Conservation (phyloP, 2,329 filamentous ascomycete genomes). For the Sporothrix mexicana region DNA sequence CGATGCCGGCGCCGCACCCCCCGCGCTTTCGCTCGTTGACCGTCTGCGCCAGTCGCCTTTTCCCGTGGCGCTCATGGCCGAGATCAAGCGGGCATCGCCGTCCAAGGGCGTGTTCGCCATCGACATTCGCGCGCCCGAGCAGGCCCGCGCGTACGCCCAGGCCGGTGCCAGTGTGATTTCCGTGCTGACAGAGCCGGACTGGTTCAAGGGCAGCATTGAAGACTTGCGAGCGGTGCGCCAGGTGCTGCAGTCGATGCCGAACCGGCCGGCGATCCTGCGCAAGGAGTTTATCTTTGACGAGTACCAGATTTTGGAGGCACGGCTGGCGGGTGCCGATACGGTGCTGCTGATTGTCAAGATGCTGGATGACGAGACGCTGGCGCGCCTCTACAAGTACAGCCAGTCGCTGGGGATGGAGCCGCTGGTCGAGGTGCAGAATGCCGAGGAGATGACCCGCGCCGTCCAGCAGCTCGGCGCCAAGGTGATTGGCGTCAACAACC, state of each 20-base stretch:
- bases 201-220: slow-evolving; percentile 98
- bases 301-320: slow-evolving; percentile 95
- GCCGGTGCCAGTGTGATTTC: slow-evolving; percentile 97
- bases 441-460: slow-evolving; percentile 88
- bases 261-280: slow-evolving; percentile 86
- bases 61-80: slow-evolving; percentile 91
- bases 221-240: slow-evolving; percentile 87
- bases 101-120: slow-evolving; percentile 95
- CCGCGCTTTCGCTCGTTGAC: slow-evolving; percentile 78
- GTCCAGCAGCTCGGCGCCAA: slow-evolving; percentile 82
- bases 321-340: slow-evolving; percentile 82
- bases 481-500: slow-evolving; percentile 97
- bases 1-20: slow-evolving; percentile 81
- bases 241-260: slow-evolving; percentile 87
- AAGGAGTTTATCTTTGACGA: slow-evolving; percentile 99
- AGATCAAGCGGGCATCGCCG: slow-evolving; percentile 95
- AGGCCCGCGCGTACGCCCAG: slow-evolving; percentile 89
- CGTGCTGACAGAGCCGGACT: slow-evolving; percentile 96
- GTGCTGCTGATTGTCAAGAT: slow-evolving; percentile 98
- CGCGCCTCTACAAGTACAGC: slow-evolving; percentile 85
- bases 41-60: slow-evolving; percentile 83
- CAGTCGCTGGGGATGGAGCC: slow-evolving; percentile 94
- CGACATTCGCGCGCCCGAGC: slow-evolving; percentile 83
- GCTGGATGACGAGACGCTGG: slow-evolving; percentile 77
- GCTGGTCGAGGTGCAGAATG: slow-evolving; percentile 93